A percentile compares a stretch with the other conserved stretches of the same genome.
These are phyloP conservation scores for Penicillium subrubescens DNA, from an alignment of 495 filamentous ascomycete species.

Conservation along the genomic window DNA sequence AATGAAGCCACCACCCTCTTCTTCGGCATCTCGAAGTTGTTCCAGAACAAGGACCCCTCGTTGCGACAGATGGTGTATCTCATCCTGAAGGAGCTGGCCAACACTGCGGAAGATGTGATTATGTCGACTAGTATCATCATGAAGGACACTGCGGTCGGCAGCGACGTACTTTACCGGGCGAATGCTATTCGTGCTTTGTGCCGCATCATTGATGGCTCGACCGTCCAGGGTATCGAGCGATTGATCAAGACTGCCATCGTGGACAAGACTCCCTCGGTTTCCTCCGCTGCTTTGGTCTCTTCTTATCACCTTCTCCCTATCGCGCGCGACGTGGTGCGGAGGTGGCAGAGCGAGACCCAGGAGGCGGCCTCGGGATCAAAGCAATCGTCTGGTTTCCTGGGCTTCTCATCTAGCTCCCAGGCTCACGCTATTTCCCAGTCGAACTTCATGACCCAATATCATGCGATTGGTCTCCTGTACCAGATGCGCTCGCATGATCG, in stretches of 20 bases:
- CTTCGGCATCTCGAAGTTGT: conserved; percentile 99
- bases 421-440: conserved; percentile 67
- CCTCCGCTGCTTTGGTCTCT: conserved; percentile 93
- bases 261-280: conserved; percentile 97
- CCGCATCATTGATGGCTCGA: conserved; percentile 97
- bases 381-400: conserved; percentile 84
- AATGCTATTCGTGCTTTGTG: conserved; percentile 97
- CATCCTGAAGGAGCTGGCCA: conserved; percentile 93
- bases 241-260: conserved; percentile 99
- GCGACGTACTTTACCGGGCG: conserved; percentile 91
- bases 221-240: conserved; percentile 96
- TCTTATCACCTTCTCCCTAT: conserved; percentile 98
- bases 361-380: conserved; percentile 91
- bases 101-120: conserved; percentile 98
- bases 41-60: conserved; percentile 98
- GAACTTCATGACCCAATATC: conserved; percentile 96
- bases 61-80: conserved; percentile 99
- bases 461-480: conserved; percentile 95
- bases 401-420: conserved; percentile 75
- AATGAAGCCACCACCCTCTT: conserved; percentile 98
- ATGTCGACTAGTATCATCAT: conserved; percentile 99
- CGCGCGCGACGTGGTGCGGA: conserved; percentile 89
- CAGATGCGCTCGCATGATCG: conserved; percentile 97
- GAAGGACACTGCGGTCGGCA: conserved; percentile 97
- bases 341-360: conserved; percentile 99